Evolutionary conservation across 805 yeast species (phyloP).

Genomic region (Tetrapisispora pingtungensis): DNA sequence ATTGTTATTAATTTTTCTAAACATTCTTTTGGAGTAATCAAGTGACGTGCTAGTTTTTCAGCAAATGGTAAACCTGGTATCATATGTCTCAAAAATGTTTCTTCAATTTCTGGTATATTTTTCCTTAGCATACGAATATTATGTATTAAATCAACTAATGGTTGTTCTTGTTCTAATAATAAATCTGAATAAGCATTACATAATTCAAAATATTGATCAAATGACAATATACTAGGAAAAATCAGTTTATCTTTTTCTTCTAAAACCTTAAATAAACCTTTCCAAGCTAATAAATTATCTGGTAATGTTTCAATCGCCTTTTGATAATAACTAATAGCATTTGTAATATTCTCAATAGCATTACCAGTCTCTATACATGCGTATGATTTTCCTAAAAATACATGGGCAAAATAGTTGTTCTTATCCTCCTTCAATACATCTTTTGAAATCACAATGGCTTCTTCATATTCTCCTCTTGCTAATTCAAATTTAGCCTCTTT

Average conservation of each 20-base stretch:
- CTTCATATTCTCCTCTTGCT: slow-evolving; percentile 47
- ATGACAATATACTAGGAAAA: slow-evolving; percentile 32
- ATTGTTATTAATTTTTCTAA: slow-evolving; percentile 36
- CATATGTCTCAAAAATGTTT: slow-evolving; percentile 39
- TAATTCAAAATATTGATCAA: slow-evolving; percentile 34
- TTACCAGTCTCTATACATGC: slow-evolving; percentile 34
- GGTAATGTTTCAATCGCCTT: slow-evolving; percentile 43
- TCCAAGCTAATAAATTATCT: slow-evolving; percentile 61
- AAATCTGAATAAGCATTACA: slow-evolving; percentile 37
- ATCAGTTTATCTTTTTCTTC: slow-evolving; percentile 22
- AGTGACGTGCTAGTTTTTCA: slow-evolving; percentile 38
- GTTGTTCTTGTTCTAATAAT: slow-evolving; percentile 34
- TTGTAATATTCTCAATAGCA: slow-evolving; percentile 1
- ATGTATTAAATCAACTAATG: slow-evolving; percentile 39
- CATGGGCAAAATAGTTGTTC: slow-evolving; percentile 51
- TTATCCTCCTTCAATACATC: slow-evolving; percentile 49
- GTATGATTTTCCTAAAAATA: slow-evolving; percentile 63
- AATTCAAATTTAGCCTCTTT: slow-evolving; percentile 45
- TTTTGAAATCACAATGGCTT: slow-evolving; percentile 46
- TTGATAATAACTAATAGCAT: slow-evolving; percentile 30
- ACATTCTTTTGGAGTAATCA: slow-evolving; percentile 39
- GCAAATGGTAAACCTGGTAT: slow-evolving; percentile 50
- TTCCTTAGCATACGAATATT: slow-evolving; percentile 40
- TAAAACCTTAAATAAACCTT: slow-evolving; percentile 48
- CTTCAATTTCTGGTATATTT: slow-evolving; percentile 31